phyloP scores from a whole-genome alignment of 129 eudicot genomes.

The Saposhnikovia divaricata region DNA sequence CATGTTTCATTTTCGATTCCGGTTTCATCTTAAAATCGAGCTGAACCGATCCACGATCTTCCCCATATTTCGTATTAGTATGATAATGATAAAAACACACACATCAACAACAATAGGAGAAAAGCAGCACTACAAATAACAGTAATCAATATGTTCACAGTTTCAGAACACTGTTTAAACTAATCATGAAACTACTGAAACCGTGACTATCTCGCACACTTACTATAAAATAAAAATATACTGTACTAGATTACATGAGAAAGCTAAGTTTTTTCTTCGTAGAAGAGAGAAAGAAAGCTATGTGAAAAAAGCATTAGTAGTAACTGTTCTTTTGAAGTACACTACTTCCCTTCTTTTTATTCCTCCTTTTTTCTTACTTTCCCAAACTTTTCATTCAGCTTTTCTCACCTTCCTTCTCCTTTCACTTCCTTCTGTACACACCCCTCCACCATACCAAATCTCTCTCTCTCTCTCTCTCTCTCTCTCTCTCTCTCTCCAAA shows the following conservation, averaged over 20 bases:
- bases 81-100: background rate
- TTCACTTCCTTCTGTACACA: background rate
- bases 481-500: no score
- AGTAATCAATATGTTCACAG: background rate
- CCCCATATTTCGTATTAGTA: no score
- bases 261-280: background rate
- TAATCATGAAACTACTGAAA: background rate
- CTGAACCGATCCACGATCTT: no score
- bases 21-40: no score
- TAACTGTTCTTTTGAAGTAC: background rate
- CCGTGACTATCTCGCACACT: background rate
- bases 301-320: background rate
- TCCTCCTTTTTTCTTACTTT: constrained; percentile 13
- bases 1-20: no score
- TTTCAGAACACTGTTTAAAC: background rate
- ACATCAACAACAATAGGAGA: background rate
- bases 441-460: background rate
- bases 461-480: no score
- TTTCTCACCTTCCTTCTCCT: background rate
- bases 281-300: background rate
- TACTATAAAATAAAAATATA: background rate
- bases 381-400: background rate
- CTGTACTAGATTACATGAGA: background rate
- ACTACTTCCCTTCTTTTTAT: constrained; percentile 3
- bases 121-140: background rate